phyloP scores from a whole-genome alignment of 2,329 filamentous ascomycete genomes.

The Aureobasidium sp. region DNA sequence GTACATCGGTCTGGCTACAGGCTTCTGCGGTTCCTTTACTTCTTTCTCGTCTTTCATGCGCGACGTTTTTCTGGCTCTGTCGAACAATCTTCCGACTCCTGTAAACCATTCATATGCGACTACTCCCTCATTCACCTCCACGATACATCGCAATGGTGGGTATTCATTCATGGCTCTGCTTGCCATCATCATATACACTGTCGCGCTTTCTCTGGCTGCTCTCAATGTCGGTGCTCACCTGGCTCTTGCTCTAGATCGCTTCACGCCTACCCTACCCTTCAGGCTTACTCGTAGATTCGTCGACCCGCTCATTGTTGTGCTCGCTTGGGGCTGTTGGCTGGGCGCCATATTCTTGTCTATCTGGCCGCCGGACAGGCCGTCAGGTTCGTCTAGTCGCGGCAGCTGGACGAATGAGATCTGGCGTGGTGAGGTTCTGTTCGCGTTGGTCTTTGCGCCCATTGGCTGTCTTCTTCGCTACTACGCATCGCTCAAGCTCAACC shows the following conservation, averaged over 20 bases:
- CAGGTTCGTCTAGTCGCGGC: slow-evolving; percentile 25
- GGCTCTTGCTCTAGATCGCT: slow-evolving; percentile 53
- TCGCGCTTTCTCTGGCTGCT: slow-evolving; percentile 62
- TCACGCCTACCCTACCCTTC: slow-evolving; percentile 56
- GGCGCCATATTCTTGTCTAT: slow-evolving; percentile 66
- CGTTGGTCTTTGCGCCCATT: slow-evolving; percentile 73
- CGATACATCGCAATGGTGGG: slow-evolving; percentile 55
- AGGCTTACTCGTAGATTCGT: slow-evolving; percentile 51
- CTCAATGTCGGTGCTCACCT: slow-evolving; percentile 69
- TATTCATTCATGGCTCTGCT: slow-evolving; percentile 78
- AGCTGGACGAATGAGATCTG: slow-evolving; percentile 50
- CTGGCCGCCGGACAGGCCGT: slow-evolving; percentile 56
- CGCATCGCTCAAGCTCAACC: slow-evolving; percentile 63
- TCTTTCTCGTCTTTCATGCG: slow-evolving; percentile 82
- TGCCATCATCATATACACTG: slow-evolving; percentile 65
- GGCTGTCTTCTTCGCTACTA: slow-evolving; percentile 75
- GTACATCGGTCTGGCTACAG: slow-evolving; percentile 79
- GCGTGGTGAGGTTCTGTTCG: slow-evolving; percentile 69
- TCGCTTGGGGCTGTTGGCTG: slow-evolving; percentile 71
- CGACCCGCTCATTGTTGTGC: slow-evolving; percentile 56
- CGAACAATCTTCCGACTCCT: slow-evolving; percentile 61
- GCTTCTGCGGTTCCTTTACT: slow-evolving; percentile 84
- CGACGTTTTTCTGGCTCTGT: slow-evolving; percentile 70
- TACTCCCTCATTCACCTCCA: slow-evolving; percentile 25
- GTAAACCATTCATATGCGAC: slow-evolving; percentile 32